Evolutionary conservation across 2,329 filamentous ascomycete species (phyloP), one percentile per base, ranked within the genome.

Genomic region (Elsinoe fawcettii): DNA sequence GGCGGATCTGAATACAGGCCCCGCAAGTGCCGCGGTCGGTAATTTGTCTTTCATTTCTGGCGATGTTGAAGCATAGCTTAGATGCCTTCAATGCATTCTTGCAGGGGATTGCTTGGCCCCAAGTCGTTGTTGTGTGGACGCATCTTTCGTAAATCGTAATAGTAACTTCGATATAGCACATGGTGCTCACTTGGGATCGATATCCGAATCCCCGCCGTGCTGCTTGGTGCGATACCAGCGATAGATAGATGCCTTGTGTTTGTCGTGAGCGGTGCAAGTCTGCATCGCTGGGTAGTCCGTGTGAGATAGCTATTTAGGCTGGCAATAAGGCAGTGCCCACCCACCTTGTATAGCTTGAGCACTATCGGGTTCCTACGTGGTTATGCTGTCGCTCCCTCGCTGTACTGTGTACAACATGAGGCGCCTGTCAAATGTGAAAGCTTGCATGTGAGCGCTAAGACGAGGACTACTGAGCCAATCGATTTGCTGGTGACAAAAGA

Each of bases 81-180:
- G 25, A 30, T 18, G 49, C 25, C 18, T 25, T 37, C 16, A 37
- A 25, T 9, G 49, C 25, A 22, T 9, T 39, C 12, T 16, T 53
- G 32, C 49, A 53, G 11, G 49, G 49, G 16, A 53, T 53, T 9
- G 49, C 32, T 39, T 36, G 30, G 16, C 49, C 49, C 49, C 49
- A 53, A 7, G 34, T 39, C 16, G 49, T 53, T 5, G 18, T 53
- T 8, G 49, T 37, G 20, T 53, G 49, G n/a, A 30, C 49, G 11
- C 49, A 53, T 11, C 16, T 23, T 18, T 34, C 20, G 49, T 20
- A 53, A 16, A 53, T 37, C 11, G 34, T 53, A n/a, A 53, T 36
- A 14, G 49, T 37, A 20, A 36, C 34, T 22, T 53, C 30, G 18
- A 53, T 53, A n/a, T 22, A 37, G 32, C 49, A 53, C 32, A 53